Percentiles rank a stretch among this genome's conserved stretches.
Evolutionary conservation across 140 eudicot species (phyloP).

Genomic region (Oenanthe javanica): DNA sequence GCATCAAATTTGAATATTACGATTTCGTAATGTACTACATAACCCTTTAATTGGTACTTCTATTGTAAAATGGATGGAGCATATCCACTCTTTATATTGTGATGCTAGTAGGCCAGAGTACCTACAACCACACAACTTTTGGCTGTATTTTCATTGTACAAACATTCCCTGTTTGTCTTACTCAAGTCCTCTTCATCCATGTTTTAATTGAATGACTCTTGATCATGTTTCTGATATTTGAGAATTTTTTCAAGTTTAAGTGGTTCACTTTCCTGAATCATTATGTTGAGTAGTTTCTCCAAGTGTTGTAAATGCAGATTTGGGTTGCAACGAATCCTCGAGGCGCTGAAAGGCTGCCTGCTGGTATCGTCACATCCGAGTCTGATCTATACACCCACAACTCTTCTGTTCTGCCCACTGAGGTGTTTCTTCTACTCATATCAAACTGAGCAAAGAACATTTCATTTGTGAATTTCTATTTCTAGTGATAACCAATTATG

Average conservation of each 20-base stretch:
- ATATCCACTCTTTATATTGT: not conserved
- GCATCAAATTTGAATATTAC: not conserved
- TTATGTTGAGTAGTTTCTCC: not conserved
- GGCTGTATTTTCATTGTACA: not conserved
- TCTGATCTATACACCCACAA: conserved; percentile 66
- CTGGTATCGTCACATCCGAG: conserved; percentile 55
- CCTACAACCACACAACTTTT: not conserved
- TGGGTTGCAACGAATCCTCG: conserved; percentile 84
- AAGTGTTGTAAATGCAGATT: conserved; percentile 35
- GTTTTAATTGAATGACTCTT: not conserved
- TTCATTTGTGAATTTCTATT: not conserved
- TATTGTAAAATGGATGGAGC: not conserved
- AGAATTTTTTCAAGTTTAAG: not conserved
- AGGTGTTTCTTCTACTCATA: conserved; percentile 35
- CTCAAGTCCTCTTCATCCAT: not conserved
- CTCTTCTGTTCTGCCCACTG: conserved; percentile 59
- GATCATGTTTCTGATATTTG: not conserved
- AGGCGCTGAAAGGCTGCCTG: conserved; percentile 83
- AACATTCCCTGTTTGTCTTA: not conserved
- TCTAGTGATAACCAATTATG: conserved; percentile 13
- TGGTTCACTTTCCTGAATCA: no score
- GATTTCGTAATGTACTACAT: not conserved
- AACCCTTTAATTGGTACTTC: not conserved
- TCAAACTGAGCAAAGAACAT: not conserved
- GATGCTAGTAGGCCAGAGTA: not conserved